Base-by-base conservation (phyloP, 257 asterid genomes). In the Solanum pinnatisectum region DNA sequence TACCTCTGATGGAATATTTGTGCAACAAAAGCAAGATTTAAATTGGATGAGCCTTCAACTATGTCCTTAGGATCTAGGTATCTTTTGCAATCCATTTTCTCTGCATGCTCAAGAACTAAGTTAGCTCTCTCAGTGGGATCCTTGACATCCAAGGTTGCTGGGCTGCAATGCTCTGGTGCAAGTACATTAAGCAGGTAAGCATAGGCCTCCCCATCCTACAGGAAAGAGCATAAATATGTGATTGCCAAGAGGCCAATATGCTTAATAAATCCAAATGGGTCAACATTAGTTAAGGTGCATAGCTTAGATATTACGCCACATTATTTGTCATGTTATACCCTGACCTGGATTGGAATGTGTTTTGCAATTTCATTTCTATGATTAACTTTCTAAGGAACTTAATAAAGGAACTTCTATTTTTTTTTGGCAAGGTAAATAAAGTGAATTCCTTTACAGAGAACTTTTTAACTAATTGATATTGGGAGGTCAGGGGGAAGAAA, bases 141-240 rank as follows among this genome's bases (percentile, higher is more conserved):
- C 90, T 93, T 95, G 65, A 94, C 87, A 90, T 95, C 98, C 91
- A 97, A 92, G 83, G 98, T 94, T 89, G 92, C 93, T 6, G 98
- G 96, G 92, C 90, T 92, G 90, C 98, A 95, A 87, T 94, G 95
- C 90, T 97, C 99, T 30, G 98, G 99, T 42, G 99, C 99, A 90
- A 97, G 99, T 87, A 94, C 98, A 86, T 95, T 97, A 88, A 97
- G 99, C 91, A 97, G 93, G 94, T 97, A 97, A 22, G 98, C 93
- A 90, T 95, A 97, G 71, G 99, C 99, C 93, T 97, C 99, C 89
- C 98, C 99, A 89, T 97, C 99, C 99, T 97, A 92, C 90, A 90
- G 59, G 89, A 87, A 46, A n/a, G 85, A 87, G 83, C 72, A 86
- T 30, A 81, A 46, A 73, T 44, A 37, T 73, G 84, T 86, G 9